phyloP scores from a whole-genome alignment of 148 eudicot genomes.

The Nepenthes mirabilis region DNA sequence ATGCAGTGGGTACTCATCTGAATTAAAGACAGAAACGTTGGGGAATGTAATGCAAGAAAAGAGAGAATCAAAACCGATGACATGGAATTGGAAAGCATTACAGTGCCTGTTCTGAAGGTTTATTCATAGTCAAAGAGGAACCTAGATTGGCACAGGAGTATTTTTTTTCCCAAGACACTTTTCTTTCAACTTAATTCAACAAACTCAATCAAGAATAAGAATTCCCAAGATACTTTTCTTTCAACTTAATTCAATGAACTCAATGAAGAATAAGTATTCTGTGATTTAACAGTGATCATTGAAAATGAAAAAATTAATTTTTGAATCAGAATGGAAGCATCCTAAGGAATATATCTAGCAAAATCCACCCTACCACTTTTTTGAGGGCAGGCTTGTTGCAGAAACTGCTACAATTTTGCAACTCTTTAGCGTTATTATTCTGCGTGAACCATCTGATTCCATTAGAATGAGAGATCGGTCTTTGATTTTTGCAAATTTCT shows the following conservation, averaged over 20 bases:
- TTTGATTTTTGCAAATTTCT: conserved; percentile 56
- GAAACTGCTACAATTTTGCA: conserved; percentile 79
- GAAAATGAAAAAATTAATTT: too few relatives aligned
- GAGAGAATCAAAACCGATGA: too few relatives aligned
- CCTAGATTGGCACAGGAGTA: too few relatives aligned
- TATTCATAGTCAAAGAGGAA: too few relatives aligned
- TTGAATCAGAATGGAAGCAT: not conserved
- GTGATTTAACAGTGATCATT: too few relatives aligned
- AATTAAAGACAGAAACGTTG: too few relatives aligned
- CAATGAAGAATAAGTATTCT: too few relatives aligned
- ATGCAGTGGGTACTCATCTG: too few relatives aligned
- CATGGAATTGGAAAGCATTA: too few relatives aligned
- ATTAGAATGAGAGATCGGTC: conserved; percentile 49
- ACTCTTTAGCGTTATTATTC: conserved; percentile 48
- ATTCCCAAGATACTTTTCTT: not conserved
- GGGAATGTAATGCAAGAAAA: too few relatives aligned
- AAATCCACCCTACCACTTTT: conserved; percentile 57
- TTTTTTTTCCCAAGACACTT: not conserved
- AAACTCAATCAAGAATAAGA: not conserved
- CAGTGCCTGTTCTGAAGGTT: too few relatives aligned
- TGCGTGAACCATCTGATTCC: conserved; percentile 52
- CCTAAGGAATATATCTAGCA: conserved; percentile 3
- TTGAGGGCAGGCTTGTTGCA: conserved; percentile 52
- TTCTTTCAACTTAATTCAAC: not conserved
- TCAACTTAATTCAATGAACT: not conserved